A percentile compares a stretch with the other conserved stretches of the same genome.
Evolutionary conservation across 2,329 filamentous ascomycete genomes (phyloP).

Genomic region (Seiridium cupressi): DNA sequence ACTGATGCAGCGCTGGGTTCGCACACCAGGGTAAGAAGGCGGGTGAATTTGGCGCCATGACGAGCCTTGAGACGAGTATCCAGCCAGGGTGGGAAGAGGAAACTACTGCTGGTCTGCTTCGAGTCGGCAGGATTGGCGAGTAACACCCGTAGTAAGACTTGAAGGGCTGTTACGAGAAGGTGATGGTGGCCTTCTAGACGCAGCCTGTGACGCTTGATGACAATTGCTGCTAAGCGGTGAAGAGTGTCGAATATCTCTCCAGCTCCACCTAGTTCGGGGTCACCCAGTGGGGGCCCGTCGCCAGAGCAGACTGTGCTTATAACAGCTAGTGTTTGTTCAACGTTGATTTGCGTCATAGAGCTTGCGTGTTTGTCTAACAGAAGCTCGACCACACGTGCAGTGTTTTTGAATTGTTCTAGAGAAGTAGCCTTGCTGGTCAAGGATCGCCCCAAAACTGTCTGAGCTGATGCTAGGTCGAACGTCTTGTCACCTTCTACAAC

Average conservation of each 20-base stretch:
- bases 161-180: constrained; percentile 51
- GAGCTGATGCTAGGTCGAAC: constrained; percentile 22
- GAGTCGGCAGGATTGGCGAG: constrained; percentile 34
- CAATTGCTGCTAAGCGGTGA: constrained; percentile 52
- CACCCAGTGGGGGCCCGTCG: constrained; percentile 17
- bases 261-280: constrained; percentile 12
- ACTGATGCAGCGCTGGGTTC: constrained; percentile 58
- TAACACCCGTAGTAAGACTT: constrained; percentile 54
- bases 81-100: constrained; percentile 32
- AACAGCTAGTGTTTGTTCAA: constrained; percentile 50
- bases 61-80: constrained; percentile 31
- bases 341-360: constrained; percentile 56
- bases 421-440: constrained; percentile 19
- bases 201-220: constrained; percentile 59
- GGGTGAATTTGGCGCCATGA: constrained; percentile 51
- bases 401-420: constrained; percentile 23
- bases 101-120: constrained; percentile 14
- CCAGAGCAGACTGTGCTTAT: constrained; percentile 34
- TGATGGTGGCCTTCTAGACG: constrained; percentile 63
- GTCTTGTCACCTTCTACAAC: constrained; percentile 7
- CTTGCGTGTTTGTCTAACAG: constrained; percentile 50
- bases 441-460: constrained; percentile 18
- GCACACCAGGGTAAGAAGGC: constrained; percentile 58
- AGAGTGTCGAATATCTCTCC: constrained; percentile 42
- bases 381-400: constrained; percentile 25